phyloP scores from a whole-genome alignment of 352 stramenopile species.

The Phytopythium boreale region DNA sequence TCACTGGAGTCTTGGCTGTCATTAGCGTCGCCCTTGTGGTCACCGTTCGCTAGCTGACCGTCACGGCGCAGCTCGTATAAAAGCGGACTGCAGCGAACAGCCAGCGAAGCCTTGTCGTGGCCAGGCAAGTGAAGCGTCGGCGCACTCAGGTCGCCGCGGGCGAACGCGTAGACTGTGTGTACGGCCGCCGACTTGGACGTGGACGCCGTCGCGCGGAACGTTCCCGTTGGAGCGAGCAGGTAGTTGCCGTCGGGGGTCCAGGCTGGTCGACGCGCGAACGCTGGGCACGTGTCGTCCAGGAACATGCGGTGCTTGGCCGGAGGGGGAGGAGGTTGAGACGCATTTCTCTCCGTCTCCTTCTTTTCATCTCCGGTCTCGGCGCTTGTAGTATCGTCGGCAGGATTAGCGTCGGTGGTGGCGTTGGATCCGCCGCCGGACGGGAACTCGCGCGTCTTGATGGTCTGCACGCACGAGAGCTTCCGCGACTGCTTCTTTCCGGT shows the following conservation, averaged over 20 bases:
- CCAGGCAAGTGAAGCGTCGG: slow-evolving; percentile 91
- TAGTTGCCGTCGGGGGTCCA: slow-evolving; percentile 94
- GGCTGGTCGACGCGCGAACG: slow-evolving; percentile 90
- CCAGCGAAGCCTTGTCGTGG: slow-evolving; percentile 92
- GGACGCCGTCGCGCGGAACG: slow-evolving; percentile 49
- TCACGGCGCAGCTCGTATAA: slow-evolving; percentile 81
- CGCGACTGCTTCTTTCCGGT: slow-evolving; percentile 64
- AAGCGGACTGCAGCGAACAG: slow-evolving; percentile 92
- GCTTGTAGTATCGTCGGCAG: not conserved
- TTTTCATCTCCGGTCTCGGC: slow-evolving; percentile 8
- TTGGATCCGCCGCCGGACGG: slow-evolving; percentile 2
- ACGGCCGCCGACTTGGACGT: slow-evolving; percentile 21
- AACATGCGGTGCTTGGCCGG: slow-evolving; percentile 86
- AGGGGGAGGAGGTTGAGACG: not conserved
- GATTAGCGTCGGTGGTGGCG: not conserved
- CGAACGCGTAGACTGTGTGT: slow-evolving; percentile 94
- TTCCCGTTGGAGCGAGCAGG: slow-evolving; percentile 85
- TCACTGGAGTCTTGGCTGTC: not conserved
- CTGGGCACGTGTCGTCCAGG: slow-evolving; percentile 92
- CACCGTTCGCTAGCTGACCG: slow-evolving; percentile 1
- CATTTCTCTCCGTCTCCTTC: slow-evolving; percentile 11
- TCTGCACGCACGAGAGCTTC: slow-evolving; percentile 77
- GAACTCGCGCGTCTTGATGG: slow-evolving; percentile 76
- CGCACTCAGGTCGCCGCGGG: slow-evolving; percentile 88
- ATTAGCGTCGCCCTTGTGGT: not conserved